Evolutionary conservation across 805 yeast species (phyloP).

Genomic region (Candida caryicola): DNA sequence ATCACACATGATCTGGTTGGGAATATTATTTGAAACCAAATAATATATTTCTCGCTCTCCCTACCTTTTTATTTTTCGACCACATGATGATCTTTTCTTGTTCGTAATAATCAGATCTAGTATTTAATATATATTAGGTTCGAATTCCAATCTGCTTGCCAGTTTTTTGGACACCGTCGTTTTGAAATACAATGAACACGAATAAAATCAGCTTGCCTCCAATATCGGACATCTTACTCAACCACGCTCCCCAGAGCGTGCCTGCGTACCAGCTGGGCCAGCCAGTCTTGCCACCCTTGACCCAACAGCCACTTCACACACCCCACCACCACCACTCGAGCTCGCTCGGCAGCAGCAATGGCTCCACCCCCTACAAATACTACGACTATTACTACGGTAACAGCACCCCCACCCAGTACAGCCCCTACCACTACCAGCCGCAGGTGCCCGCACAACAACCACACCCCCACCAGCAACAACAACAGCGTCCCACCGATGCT

Average conservation of each 20-base stretch:
- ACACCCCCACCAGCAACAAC: background rate
- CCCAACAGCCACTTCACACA: constrained; percentile 5
- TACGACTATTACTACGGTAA: constrained; percentile 13
- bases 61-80: background rate
- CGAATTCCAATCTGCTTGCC: background rate
- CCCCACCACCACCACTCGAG: background rate
- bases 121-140: constrained; percentile 3
- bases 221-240: constrained; percentile 36
- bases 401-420: constrained; percentile 3
- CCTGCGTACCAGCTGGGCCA: constrained; percentile 2
- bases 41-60: background rate
- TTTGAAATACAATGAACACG: constrained; percentile 3
- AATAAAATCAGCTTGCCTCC: constrained; percentile 39
- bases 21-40: background rate
- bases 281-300: constrained; percentile 9
- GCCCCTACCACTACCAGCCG: constrained; percentile 1
- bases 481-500: constrained; percentile 1
- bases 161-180: background rate
- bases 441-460: constrained; percentile 1
- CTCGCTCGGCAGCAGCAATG: background rate
- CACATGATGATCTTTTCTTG: background rate
- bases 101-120: background rate
- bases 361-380: constrained; percentile 10
- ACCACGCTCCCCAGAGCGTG: constrained; percentile 7
- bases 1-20: background rate